phyloP scores from a whole-genome alignment of 1,284 basidiomycete species.

The Fomes fomentarius region DNA sequence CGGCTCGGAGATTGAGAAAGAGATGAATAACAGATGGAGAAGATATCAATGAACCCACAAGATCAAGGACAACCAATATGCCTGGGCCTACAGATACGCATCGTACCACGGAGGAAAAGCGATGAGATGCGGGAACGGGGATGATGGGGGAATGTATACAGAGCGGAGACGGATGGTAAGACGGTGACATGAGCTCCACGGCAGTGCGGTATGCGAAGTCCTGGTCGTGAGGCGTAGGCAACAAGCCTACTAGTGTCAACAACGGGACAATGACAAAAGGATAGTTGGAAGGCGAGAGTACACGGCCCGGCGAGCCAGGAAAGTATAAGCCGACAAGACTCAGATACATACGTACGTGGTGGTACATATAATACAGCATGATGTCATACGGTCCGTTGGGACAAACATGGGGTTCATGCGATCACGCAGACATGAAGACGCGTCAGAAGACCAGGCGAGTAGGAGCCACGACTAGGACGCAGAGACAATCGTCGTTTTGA shows the following conservation, averaged over 20 bases:
- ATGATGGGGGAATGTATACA: not conserved
- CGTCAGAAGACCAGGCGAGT: not conserved
- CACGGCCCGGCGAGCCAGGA: not conserved
- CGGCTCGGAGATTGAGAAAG: too few relatives aligned
- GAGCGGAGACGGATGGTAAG: not conserved
- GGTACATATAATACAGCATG: conserved; percentile 20
- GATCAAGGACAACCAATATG: not conserved
- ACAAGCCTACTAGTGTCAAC: too few relatives aligned
- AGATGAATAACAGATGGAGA: too few relatives aligned
- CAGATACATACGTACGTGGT: conserved; percentile 18
- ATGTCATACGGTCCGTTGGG: not conserved
- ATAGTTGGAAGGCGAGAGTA: not conserved
- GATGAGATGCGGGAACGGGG: not conserved
- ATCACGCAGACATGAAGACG: not conserved
- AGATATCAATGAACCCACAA: not conserved
- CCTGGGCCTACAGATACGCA: not conserved
- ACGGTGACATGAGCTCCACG: not conserved
- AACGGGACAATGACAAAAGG: not conserved
- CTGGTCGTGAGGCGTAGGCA: not conserved
- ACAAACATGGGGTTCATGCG: not conserved
- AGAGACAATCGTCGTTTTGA: conserved; percentile 19
- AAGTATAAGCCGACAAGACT: conserved; percentile 1
- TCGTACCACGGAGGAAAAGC: not conserved
- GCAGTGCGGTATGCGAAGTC: not conserved
- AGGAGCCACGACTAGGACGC: conserved; percentile 10